Evolutionary conservation across 1,284 basidiomycete genomes (phyloP).

Genomic region (Pascua guehoae): DNA sequence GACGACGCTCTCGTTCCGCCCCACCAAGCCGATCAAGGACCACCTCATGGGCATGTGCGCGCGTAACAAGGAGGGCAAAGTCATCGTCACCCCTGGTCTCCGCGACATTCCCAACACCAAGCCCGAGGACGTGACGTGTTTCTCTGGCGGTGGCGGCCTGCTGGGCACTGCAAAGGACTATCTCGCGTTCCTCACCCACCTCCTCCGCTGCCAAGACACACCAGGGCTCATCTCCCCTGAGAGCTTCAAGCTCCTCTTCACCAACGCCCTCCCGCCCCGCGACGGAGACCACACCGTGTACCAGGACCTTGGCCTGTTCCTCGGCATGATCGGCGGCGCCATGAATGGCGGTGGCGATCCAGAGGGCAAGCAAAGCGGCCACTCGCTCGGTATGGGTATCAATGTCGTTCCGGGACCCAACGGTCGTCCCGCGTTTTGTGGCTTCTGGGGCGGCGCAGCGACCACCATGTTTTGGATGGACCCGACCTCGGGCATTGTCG

Average conservation of each 20-base stretch:
- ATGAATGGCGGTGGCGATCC: too few species aligned
- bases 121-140: slow-evolving; percentile 9
- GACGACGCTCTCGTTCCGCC: slow-evolving; percentile 26
- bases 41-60: slow-evolving; percentile 9
- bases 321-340: too few species aligned
- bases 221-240: slow-evolving; percentile 18
- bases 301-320: too few species aligned
- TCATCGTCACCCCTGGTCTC: slow-evolving; percentile 1
- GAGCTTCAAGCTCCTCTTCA: slow-evolving; percentile 14
- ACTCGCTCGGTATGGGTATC: too few species aligned
- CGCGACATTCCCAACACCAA: background rate
- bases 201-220: slow-evolving; percentile 16
- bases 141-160: slow-evolving; percentile 36
- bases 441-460: slow-evolving; percentile 28
- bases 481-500: slow-evolving; percentile 21
- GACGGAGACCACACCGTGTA: background rate
- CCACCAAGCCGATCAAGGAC: slow-evolving; percentile 16
- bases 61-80: slow-evolving; percentile 1
- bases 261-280: slow-evolving; percentile 12
- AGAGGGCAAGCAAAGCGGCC: too few species aligned
- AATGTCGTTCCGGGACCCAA: background rate
- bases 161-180: slow-evolving; percentile 36
- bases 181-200: slow-evolving; percentile 25
- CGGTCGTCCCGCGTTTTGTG: slow-evolving; percentile 24
- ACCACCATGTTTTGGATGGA: slow-evolving; percentile 28